These are phyloP conservation scores for Hypsizygus ulmarius DNA, from an alignment of 1,284 basidiomycete species.

Conservation along the genomic window DNA sequence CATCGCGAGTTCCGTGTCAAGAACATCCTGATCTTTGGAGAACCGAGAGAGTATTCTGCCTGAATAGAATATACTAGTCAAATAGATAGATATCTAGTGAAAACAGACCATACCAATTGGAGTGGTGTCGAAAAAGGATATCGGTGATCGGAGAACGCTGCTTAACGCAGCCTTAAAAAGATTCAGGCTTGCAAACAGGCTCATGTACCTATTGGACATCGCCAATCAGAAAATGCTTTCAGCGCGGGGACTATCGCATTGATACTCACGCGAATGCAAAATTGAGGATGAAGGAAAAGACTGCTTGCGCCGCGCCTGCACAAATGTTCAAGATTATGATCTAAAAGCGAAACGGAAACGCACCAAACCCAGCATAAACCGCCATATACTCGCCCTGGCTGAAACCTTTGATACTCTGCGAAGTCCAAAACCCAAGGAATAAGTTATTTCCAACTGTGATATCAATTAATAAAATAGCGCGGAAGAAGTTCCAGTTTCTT, in stretches of 20 bases:
- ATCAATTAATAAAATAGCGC: not conserved
- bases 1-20: conserved; percentile 49
- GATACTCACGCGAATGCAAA: conserved; percentile 48
- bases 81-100: not conserved
- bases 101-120: conserved; percentile 59
- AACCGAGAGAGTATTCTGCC: conserved; percentile 58
- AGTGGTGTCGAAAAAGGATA: conserved; percentile 82
- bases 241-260: not conserved
- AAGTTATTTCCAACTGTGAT: conserved; percentile 42
- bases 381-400: conserved; percentile 62
- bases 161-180: conserved; percentile 59
- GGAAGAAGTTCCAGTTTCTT: not conserved
- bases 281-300: conserved; percentile 56
- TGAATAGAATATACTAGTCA: conserved; percentile 18
- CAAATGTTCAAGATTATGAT: not conserved
- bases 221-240: not conserved
- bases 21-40: conserved; percentile 62
- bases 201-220: conserved; percentile 45
- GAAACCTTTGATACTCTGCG: conserved; percentile 45
- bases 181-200: conserved; percentile 54
- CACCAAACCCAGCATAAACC: conserved; percentile 63
- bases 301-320: conserved; percentile 42
- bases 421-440: conserved; percentile 50
- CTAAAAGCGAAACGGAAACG: conserved; percentile 10
- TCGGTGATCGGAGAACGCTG: conserved; percentile 63